Percentiles rank a stretch among this genome's conserved stretches.
Evolutionary conservation across 2,329 filamentous ascomycete species (phyloP).

Genomic region (Colletotrichum scovillei): DNA sequence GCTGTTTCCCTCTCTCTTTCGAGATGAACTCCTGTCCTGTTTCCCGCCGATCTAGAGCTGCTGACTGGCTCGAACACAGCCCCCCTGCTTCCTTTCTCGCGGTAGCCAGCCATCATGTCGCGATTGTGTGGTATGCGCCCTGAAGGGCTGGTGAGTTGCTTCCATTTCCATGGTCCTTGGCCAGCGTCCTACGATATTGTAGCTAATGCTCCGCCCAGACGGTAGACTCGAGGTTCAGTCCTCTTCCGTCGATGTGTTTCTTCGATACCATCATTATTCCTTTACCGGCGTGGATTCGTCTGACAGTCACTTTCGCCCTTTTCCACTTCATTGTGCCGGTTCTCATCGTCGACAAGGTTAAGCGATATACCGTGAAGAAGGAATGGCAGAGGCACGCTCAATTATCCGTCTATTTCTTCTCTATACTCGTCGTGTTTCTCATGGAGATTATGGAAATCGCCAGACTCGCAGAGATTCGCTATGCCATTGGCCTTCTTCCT

Average conservation of each 20-base stretch:
- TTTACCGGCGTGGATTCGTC: slow-evolving; percentile 40
- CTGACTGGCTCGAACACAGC: slow-evolving; percentile 12
- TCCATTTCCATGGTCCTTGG: neutral
- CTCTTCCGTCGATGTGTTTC: slow-evolving; percentile 42
- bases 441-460: slow-evolving; percentile 42
- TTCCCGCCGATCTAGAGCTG: slow-evolving; percentile 23
- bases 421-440: slow-evolving; percentile 37
- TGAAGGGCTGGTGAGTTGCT: slow-evolving; percentile 32
- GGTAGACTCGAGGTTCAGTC: slow-evolving; percentile 24
- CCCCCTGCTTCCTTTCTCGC: slow-evolving; percentile 9
- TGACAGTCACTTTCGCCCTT: slow-evolving; percentile 36
- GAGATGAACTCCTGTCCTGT: slow-evolving; percentile 31
- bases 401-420: slow-evolving; percentile 40
- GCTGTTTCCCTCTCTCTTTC: slow-evolving; percentile 2
- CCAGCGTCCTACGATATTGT: neutral
- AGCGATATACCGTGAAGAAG: slow-evolving; percentile 12
- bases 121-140: slow-evolving; percentile 34
- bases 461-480: slow-evolving; percentile 33
- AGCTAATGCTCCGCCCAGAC: slow-evolving; percentile 17
- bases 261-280: slow-evolving; percentile 41
- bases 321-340: slow-evolving; percentile 35
- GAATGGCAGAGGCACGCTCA: slow-evolving; percentile 37
- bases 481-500: slow-evolving; percentile 39
- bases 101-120: slow-evolving; percentile 32
- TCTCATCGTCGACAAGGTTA: slow-evolving; percentile 28